Evolutionary conservation across 495 filamentous ascomycete genomes (phyloP).

Genomic region (Cercophora scortea): DNA sequence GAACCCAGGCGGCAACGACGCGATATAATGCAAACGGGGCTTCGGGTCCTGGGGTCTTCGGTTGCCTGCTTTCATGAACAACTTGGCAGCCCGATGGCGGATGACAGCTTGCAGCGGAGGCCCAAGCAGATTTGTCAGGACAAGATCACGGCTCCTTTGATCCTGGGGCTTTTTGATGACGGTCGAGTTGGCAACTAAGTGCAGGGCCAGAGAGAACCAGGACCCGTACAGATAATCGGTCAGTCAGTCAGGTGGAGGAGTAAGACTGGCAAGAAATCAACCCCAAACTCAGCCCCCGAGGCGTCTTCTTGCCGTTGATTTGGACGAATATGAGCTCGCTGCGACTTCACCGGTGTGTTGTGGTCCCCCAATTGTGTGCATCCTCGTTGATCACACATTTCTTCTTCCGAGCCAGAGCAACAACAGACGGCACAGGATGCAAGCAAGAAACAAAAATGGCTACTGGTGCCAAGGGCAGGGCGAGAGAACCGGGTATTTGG

Average conservation of each 20-base stretch:
- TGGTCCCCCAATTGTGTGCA: slow-evolving; percentile 5
- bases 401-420: slow-evolving; percentile 4
- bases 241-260: not conserved
- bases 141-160: no score
- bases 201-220: not conserved
- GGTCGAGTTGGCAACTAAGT: no score
- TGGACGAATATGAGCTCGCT: slow-evolving; percentile 6
- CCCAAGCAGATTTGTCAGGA: no score
- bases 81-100: no score
- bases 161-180: no score
- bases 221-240: not conserved
- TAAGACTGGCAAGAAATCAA: not conserved
- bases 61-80: no score
- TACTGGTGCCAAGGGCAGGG: not conserved
- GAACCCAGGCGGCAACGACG: no score
- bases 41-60: no score
- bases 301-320: slow-evolving; percentile 1
- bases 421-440: not conserved
- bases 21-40: no score
- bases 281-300: slow-evolving; percentile 9
- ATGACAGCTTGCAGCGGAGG: no score
- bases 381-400: slow-evolving; percentile 11
- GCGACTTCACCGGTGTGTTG: slow-evolving; percentile 9
- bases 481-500: not conserved
- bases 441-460: not conserved